Evolutionary conservation across 148 eudicot species (phyloP), one percentile per base, ranked within the genome.

Genomic region (Mesembryanthemum crystallinum): DNA sequence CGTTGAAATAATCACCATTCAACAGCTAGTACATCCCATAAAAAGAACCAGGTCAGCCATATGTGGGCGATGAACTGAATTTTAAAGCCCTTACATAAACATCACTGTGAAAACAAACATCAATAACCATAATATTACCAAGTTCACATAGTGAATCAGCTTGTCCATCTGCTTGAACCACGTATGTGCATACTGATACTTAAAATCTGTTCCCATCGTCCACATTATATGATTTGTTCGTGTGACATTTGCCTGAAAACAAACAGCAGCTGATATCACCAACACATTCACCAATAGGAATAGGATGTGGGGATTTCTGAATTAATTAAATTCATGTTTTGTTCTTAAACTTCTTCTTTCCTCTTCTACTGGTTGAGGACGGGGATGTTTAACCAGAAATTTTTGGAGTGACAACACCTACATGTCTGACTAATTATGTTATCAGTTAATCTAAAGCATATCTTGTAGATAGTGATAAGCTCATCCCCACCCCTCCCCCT

Each of bases 151-250:
- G 85, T 96, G 99, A 82, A 96, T 91, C 77, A 96, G 84, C 89
- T 91, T 96, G 84, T 96, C 99, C 98, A 92, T 85, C 65, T 91
- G 89, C 86, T 94, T 82, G 77, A 86, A 96, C 99, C 99, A 96
- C 68, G 99, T 82, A 42, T 82, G 81, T 17, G 99, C 98, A 84
- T 92, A 96, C 58, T 96, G 98, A 83, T 96, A 96, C 88, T 92
- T 87, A 84, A 96, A 96, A 80, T 96, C 99, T 52, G 97, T 88
- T 79, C 99, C 99, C 99, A 96, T 96, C 24, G 99, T 96, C 88
- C 89, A 96, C 99, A 96, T 96, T 73, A 96, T 73, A 78, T 96
- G 99, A 85, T 92, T 89, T 52, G 98, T 85, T 64, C 98, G 87
- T 76, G 99, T 96, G 65, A 96, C 89, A 72, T 96, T 92, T 67